A percentile compares a stretch with the other conserved stretches of the same genome.
These are phyloP conservation scores for Eragrostis tef DNA, from an alignment of 202 grass and related monocot genomes.

Conservation along the genomic window DNA sequence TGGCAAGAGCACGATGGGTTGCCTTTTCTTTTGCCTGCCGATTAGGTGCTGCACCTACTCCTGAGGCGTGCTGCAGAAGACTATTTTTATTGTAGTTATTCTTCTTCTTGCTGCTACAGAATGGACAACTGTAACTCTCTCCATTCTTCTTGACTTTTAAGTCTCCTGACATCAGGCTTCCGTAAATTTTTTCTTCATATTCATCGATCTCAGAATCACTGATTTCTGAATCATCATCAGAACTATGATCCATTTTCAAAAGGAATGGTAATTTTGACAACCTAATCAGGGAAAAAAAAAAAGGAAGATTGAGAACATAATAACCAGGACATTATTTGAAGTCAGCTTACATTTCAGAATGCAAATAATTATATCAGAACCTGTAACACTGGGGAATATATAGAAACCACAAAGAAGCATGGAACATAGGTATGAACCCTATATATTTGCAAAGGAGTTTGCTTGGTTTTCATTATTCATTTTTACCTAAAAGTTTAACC, in stretches of 20 bases:
- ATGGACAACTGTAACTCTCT: conserved; percentile 66
- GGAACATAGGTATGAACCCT: background rate
- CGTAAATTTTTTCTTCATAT: conserved; percentile 60
- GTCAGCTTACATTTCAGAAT: conserved; percentile 11
- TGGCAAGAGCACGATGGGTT: conserved; percentile 69
- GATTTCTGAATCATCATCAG: conserved; percentile 62
- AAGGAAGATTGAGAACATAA: conserved; percentile 19
- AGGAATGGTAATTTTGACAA: background rate
- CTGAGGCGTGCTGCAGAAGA: conserved; percentile 82
- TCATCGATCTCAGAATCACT: conserved; percentile 84
- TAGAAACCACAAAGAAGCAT: background rate
- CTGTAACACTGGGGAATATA: background rate
- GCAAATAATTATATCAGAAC: conserved; percentile 13
- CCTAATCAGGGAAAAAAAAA: background rate
- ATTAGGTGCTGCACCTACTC: conserved; percentile 66
- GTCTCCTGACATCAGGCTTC: conserved; percentile 58
- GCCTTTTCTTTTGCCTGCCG: conserved; percentile 78
- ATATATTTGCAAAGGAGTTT: background rate
- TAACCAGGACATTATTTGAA: background rate
- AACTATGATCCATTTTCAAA: conserved; percentile 52
- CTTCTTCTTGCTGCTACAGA: conserved; percentile 75
- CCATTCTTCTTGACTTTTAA: conserved; percentile 50
- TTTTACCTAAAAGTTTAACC: background rate
- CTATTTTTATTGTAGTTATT: conserved; percentile 61
- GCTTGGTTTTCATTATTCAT: background rate